Evolutionary conservation across 2,329 filamentous ascomycete species (phyloP).

Genomic region (Coniochaeta sp.): DNA sequence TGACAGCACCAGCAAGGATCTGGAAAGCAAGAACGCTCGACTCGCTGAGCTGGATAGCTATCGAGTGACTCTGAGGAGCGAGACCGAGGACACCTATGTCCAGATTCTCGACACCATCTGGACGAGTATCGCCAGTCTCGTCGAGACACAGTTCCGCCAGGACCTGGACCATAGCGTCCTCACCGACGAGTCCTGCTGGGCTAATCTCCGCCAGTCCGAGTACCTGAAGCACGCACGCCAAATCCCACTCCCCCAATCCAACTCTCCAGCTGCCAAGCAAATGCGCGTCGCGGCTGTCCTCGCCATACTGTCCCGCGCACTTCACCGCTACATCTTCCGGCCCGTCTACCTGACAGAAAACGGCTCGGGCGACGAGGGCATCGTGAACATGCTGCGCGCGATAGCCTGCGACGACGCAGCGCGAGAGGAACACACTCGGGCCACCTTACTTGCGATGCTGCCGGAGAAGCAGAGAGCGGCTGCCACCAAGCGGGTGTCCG

Average conservation of each 20-base stretch:
- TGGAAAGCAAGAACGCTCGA: slow-evolving; percentile 13
- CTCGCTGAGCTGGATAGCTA: slow-evolving; percentile 21
- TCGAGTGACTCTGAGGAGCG: slow-evolving; percentile 17
- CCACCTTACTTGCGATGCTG: slow-evolving; percentile 21
- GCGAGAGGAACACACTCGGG: slow-evolving; percentile 21
- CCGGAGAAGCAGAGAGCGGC: slow-evolving; percentile 20
- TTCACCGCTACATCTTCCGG: slow-evolving; percentile 25
- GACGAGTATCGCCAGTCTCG: slow-evolving; percentile 22
- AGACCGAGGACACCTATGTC: slow-evolving; percentile 23
- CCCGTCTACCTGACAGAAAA: slow-evolving; percentile 19
- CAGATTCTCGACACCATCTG: slow-evolving; percentile 25
- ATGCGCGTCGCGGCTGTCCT: slow-evolving; percentile 28
- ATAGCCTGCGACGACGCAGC: slow-evolving; percentile 21
- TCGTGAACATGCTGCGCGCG: slow-evolving; percentile 20
- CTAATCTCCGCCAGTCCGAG: slow-evolving; percentile 21
- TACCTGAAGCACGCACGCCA: slow-evolving; percentile 24
- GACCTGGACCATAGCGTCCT: slow-evolving; percentile 23
- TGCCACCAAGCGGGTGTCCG: slow-evolving; percentile 19
- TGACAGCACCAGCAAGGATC: slow-evolving; percentile 13
- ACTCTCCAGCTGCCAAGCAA: slow-evolving; percentile 24
- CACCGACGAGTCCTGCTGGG: slow-evolving; percentile 24
- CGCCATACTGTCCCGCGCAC: slow-evolving; percentile 22
- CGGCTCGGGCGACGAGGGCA: slow-evolving; percentile 13
- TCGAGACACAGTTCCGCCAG: slow-evolving; percentile 22
- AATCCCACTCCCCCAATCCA: slow-evolving; percentile 25